Evolutionary conservation across 495 filamentous ascomycete genomes (phyloP).

Genomic region (Penicillium lagena): DNA sequence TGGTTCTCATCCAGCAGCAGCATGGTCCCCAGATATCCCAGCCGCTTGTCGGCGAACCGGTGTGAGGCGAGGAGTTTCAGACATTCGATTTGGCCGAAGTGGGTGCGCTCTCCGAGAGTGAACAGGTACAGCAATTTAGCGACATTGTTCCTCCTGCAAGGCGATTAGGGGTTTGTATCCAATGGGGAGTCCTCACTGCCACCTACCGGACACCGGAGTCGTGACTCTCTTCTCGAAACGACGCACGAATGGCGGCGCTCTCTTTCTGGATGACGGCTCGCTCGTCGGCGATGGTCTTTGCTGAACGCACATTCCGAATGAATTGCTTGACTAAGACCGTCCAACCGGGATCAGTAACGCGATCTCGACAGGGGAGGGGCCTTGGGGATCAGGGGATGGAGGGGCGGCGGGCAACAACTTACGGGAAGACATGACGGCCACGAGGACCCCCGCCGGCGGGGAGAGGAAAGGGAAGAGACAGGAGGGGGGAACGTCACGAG

Average conservation of each 20-base stretch:
- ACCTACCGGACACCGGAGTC: constrained; percentile 80
- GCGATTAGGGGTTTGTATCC: constrained; percentile 16
- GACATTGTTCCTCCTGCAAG: constrained; percentile 88
- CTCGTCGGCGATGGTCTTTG: constrained; percentile 98
- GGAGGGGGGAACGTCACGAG: constrained; percentile 3
- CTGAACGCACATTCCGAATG: constrained; percentile 95
- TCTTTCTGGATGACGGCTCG: constrained; percentile 97
- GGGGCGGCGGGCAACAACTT: constrained; percentile 32
- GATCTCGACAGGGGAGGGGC: constrained; percentile 9
- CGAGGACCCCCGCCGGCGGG: constrained; percentile 29
- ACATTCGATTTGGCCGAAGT: constrained; percentile 99
- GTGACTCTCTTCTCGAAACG: constrained; percentile 92
- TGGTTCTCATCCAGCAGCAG: constrained; percentile 96
- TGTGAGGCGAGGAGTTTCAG: constrained; percentile 94
- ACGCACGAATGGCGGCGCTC: constrained; percentile 92
- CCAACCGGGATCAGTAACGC: neutral
- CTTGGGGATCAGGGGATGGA: constrained; percentile 25
- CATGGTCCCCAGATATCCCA: constrained; percentile 96
- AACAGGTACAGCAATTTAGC: constrained; percentile 97
- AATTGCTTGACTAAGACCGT: constrained; percentile 83
- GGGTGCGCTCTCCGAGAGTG: constrained; percentile 94
- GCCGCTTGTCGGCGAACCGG: constrained; percentile 93
- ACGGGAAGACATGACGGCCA: constrained; percentile 63
- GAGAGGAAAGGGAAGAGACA: constrained; percentile 14
- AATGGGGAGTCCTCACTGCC: constrained; percentile 5